phyloP scores from a whole-genome alignment of 768 basidiomycete species.

The Termitomyces sp. region DNA sequence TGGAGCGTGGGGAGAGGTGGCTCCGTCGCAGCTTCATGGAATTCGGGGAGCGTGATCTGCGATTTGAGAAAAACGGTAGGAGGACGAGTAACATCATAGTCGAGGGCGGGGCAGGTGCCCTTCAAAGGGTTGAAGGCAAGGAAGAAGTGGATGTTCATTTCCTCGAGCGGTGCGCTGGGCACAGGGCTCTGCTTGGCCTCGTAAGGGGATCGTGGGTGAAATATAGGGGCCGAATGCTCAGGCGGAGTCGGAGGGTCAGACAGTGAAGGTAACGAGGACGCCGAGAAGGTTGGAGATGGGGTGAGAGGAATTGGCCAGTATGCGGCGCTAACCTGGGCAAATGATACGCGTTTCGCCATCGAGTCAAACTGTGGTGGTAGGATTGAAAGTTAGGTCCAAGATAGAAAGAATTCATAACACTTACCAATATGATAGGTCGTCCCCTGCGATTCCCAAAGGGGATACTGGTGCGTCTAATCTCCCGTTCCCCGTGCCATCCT shows the following conservation, averaged over 20 bases:
- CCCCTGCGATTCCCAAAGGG: constrained; percentile 8
- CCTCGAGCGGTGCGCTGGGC: constrained; percentile 21
- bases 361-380: constrained; percentile 10
- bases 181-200: constrained; percentile 16
- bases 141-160: constrained; percentile 38
- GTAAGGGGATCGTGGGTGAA: constrained; percentile 23
- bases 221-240: constrained; percentile 26
- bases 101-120: constrained; percentile 25
- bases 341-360: constrained; percentile 40
- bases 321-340: constrained; percentile 32
- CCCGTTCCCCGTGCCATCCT: not conserved
- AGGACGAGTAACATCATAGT: constrained; percentile 34
- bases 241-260: constrained; percentile 34
- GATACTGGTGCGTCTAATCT: constrained; percentile 6
- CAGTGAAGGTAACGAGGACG: constrained; percentile 32
- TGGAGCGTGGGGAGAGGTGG: constrained; percentile 33
- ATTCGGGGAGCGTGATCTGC: constrained; percentile 27
- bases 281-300: constrained; percentile 35
- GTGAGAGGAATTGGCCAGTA: constrained; percentile 31
- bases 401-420: constrained; percentile 7
- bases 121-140: constrained; percentile 34
- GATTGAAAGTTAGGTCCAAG: constrained; percentile 8
- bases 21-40: constrained; percentile 38
- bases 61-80: constrained; percentile 23
- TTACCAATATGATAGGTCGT: no score